These are phyloP conservation scores for Mucor racemosus DNA, from an alignment of 371 early-diverging fungal genomes.

Conservation along the genomic window DNA sequence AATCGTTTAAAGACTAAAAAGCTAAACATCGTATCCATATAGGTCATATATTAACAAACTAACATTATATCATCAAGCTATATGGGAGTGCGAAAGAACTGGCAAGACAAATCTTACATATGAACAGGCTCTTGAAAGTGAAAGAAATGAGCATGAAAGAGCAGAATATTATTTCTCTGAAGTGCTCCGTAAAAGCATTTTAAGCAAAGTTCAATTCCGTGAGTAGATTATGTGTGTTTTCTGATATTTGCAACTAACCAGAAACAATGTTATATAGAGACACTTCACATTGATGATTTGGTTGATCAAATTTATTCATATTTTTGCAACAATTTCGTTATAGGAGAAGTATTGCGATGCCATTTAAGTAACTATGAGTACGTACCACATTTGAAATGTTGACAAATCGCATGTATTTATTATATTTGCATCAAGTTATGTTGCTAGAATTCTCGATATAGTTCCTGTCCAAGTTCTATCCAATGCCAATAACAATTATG, in stretches of 20 bases:
- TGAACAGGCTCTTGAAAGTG: slow-evolving; percentile 85
- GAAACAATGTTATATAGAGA: slow-evolving; percentile 32
- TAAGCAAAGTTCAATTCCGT: slow-evolving; percentile 75
- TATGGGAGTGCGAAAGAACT: slow-evolving; percentile 81
- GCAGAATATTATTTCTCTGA: slow-evolving; percentile 67
- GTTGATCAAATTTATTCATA: slow-evolving; percentile 52
- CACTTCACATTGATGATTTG: slow-evolving; percentile 48
- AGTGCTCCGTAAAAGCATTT: slow-evolving; percentile 61
- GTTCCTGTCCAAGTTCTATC: slow-evolving; percentile 14
- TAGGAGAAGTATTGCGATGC: slow-evolving; percentile 52
- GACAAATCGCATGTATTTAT: no score
- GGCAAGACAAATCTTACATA: slow-evolving; percentile 79
- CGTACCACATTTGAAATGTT: neutral
- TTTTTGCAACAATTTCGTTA: slow-evolving; percentile 47
- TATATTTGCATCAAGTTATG: slow-evolving; percentile 26
- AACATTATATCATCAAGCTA: slow-evolving; percentile 70
- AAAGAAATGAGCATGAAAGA: slow-evolving; percentile 58
- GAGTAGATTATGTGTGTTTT: slow-evolving; percentile 22
- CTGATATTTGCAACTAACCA: neutral
- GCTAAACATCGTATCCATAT: slow-evolving; percentile 13
- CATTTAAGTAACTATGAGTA: slow-evolving; percentile 40
- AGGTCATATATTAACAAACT: slow-evolving; percentile 78
- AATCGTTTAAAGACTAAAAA: neutral
- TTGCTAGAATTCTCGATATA: slow-evolving; percentile 39
- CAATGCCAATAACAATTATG: neutral